A percentile compares a stretch with the other conserved stretches of the same genome.
Evolutionary conservation across 1,139 yeast species (phyloP).

Genomic region (Debaryomyces psychrophilus): DNA sequence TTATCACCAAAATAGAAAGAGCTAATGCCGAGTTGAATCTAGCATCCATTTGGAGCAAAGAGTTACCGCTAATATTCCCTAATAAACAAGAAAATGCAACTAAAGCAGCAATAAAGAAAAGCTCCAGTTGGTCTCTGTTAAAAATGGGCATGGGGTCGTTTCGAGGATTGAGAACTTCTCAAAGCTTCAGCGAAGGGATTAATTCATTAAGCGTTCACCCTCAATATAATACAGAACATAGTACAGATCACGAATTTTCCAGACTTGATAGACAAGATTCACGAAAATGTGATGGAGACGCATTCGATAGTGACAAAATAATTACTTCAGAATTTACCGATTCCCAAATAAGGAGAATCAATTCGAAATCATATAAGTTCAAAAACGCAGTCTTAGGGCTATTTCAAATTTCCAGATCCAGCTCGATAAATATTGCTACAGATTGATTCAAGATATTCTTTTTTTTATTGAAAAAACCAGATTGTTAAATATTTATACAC

Average conservation of each 20-base stretch:
- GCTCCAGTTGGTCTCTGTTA: slow-evolving; percentile 18
- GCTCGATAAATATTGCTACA: slow-evolving; percentile 6
- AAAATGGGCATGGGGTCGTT: slow-evolving; percentile 16
- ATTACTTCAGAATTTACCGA: not conserved
- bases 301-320: not conserved
- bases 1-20: slow-evolving; percentile 18
- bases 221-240: not conserved
- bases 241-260: not conserved
- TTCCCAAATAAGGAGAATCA: slow-evolving; percentile 6
- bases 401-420: slow-evolving; percentile 10
- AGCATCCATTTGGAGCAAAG: slow-evolving; percentile 24
- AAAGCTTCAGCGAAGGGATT: slow-evolving; percentile 12
- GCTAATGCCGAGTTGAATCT: slow-evolving; percentile 21
- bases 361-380: slow-evolving; percentile 9
- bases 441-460: not conserved
- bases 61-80: slow-evolving; percentile 19
- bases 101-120: slow-evolving; percentile 12
- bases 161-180: slow-evolving; percentile 13
- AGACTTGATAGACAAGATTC: not conserved
- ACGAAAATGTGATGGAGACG: not conserved
- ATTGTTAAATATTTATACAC: not conserved
- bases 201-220: not conserved
- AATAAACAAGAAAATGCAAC: not conserved
- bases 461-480: not conserved
- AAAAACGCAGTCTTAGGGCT: slow-evolving; percentile 10